Base-by-base conservation (phyloP, 2,329 filamentous ascomycete genomes). In the Lecanicillium sp. region DNA sequence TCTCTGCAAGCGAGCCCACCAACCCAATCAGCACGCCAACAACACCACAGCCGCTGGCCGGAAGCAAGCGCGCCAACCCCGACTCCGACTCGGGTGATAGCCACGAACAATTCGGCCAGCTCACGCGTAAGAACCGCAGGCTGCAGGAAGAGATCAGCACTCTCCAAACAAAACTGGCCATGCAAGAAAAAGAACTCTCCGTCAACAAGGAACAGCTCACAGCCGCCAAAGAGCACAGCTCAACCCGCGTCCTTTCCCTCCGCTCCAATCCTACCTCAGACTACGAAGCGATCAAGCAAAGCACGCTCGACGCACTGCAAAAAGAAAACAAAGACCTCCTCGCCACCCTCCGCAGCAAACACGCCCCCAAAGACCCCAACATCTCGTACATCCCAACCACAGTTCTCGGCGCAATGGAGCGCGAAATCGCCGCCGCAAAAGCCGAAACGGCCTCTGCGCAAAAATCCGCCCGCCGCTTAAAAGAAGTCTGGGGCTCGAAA, bases 261-360 rank as follows among this genome's bases (percentile, higher is more conserved):
- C 83, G 87, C 42, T 81, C 83, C n/a, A 98, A 98, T 58, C 92
- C 92, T 0, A 96, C 92, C 0, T 79, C 88, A 0, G 78, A 92
- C 51, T 78, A 78, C 43, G 87, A 95, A 62, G 82, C 83, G 3
- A 77, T 95, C 58, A 95, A 96, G 63, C 71, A 83, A 37, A 72
- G 78, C 9, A 94, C 87, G 1, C 75, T 98, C 12, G 72, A 72
- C 9, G 81, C 82, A 0, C 75, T 98, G 9, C 77, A 83, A 48
- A 76, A 80, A 43, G 92, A 96, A 56, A 98, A 98, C 59, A 70
- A 74, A 7, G 85, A 90, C 20, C 75, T 96, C 7, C 72, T 95
- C 3, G 71, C 79, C 0, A 83, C 89, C 46, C 71, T 96, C 3
- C 63, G 67, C 59, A 63, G 54, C 45, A 66, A 49, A 46, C 59